Evolutionary conservation across 345 rosid species (phyloP), one percentile per base, ranked within the genome.

Genomic region (Corchorus capsularis): DNA sequence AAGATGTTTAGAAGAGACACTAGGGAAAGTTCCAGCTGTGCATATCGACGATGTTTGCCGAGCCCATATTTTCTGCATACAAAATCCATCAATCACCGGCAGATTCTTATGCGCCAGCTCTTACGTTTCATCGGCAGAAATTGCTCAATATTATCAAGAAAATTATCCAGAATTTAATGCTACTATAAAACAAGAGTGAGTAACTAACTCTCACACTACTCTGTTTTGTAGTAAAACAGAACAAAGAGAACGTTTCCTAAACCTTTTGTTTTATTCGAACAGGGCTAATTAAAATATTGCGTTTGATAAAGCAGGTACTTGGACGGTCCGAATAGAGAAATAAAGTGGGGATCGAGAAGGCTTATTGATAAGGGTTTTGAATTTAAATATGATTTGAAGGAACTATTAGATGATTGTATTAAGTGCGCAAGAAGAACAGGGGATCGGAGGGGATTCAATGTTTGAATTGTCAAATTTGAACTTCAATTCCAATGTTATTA

Each of bases 11-110:
- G 80, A 89, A 68, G 86, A 83, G n/a, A 17, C 78, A 19, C 34
- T 79, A 9, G 90, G 87, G 12, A 77, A 74, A 27, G 12, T 88
- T 13, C 88, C 92, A 14, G 65, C 86, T 13, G 87, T 86, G 43
- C 90, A 83, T 74, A 59, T 86, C 8, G 84, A 86, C 15, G 92
- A 86, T 69, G 88, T 74, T 2, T 80, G 87, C 37, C 81, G 84
- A 47, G 88, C 86, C 1, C 86, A 75, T 8, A 52, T 85, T 11
- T 81, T 87, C 75, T 81, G 85, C 69, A 76, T 81, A 75, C 79
- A 82, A 71, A 70, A 77, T 15, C 68, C 74, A 50, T 77, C 83
- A 2, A 81, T 83, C 69, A 77, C 4, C 13, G 90, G 86, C 14
- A 74, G 90, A 69, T 81, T 81, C 71, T 45, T 45, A 45, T 45